Base-by-base conservation (phyloP, 805 yeast species). In the Maudiozyma saulgeensis region DNA sequence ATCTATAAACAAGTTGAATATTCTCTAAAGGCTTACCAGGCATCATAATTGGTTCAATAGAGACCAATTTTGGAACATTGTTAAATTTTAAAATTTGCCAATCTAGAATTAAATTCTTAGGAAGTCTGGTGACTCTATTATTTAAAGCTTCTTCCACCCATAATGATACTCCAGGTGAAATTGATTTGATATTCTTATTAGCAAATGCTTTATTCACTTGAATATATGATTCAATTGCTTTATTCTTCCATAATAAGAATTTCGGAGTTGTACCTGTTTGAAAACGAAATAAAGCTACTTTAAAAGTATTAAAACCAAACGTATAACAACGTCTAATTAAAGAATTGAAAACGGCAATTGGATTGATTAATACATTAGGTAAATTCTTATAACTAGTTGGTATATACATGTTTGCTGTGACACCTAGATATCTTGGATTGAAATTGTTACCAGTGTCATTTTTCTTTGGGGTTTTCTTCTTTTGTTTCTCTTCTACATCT, bases 201-300 rank as follows among this genome's bases (percentile, higher is more conserved):
- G 95, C 91, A 71, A 90, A 90, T 2, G 88, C 81, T 59, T 81
- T 80, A 68, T 90, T 88, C n/a, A 87, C 83, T 50, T 78, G 78
- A 28, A 84, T 84, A 64, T 81, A 89, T 46, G 72, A 73, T 56
- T 87, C 87, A 57, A 90, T 80, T 7, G 95, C 95, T 31, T 75
- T 76, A 66, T 88, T 91, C 65, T 86, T 87, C 96, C 96, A 90
- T 51, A 81, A 77, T 19, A 80, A 63, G 55, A 83, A 84, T 41
- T 79, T 70, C 32, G 90, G 87, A 65, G 80, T 84, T 49, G 76
- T 62, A 38, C 80, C 78, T 26, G 89, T 81, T 63, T 84, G 85
- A 62, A 79, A 75, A 38, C 87, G 82, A 58, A 82, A 79, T 45
- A 80, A 65, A 8, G 82, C 89, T 41, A 84, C 68, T 56, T 84